Percentiles rank a stretch among this genome's conserved stretches.
These are phyloP conservation scores for Kluyveromyces dobzhanskii DNA, from an alignment of 805 yeast genomes.

Conservation along the genomic window DNA sequence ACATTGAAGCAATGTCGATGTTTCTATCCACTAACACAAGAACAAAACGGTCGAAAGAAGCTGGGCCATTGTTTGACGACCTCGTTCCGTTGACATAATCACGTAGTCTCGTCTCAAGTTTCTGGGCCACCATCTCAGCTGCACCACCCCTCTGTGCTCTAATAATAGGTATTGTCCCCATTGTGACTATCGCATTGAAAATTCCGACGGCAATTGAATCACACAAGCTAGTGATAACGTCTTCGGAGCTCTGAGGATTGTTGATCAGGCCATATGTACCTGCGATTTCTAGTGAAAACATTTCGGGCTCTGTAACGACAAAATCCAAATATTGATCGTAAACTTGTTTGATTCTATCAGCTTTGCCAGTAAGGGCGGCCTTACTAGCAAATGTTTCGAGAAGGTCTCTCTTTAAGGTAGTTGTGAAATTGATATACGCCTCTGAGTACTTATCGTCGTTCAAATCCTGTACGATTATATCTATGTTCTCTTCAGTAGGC, in stretches of 20 bases:
- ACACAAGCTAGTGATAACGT: slow-evolving; percentile 58
- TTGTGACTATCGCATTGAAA: slow-evolving; percentile 69
- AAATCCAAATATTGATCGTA: slow-evolving; percentile 92
- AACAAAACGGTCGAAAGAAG: slow-evolving; percentile 55
- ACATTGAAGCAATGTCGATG: slow-evolving; percentile 86
- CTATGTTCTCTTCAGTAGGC: slow-evolving; percentile 74
- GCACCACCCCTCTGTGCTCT: slow-evolving; percentile 91
- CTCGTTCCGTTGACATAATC: slow-evolving; percentile 72
- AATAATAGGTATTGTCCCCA: slow-evolving; percentile 77
- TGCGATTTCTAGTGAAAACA: slow-evolving; percentile 69
- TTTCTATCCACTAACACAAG: slow-evolving; percentile 79
- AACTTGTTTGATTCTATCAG: slow-evolving; percentile 72
- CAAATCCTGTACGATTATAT: slow-evolving; percentile 62
- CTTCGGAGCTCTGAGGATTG: slow-evolving; percentile 65
- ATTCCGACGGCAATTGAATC: slow-evolving; percentile 71
- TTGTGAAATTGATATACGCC: slow-evolving; percentile 79
- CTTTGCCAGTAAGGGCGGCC: slow-evolving; percentile 64
- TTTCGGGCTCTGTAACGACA: slow-evolving; percentile 84
- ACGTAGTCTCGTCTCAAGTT: slow-evolving; percentile 72
- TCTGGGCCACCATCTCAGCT: slow-evolving; percentile 87
- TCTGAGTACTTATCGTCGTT: slow-evolving; percentile 67
- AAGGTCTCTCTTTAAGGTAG: slow-evolving; percentile 64
- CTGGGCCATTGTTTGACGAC: slow-evolving; percentile 18
- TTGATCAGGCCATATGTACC: slow-evolving; percentile 62
- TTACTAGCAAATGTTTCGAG: slow-evolving; percentile 84